A percentile compares a stretch with the other conserved stretches of the same genome.
Evolutionary conservation across 306 rosid genomes (phyloP).

Genomic region (Fragaria nilgerrensis): DNA sequence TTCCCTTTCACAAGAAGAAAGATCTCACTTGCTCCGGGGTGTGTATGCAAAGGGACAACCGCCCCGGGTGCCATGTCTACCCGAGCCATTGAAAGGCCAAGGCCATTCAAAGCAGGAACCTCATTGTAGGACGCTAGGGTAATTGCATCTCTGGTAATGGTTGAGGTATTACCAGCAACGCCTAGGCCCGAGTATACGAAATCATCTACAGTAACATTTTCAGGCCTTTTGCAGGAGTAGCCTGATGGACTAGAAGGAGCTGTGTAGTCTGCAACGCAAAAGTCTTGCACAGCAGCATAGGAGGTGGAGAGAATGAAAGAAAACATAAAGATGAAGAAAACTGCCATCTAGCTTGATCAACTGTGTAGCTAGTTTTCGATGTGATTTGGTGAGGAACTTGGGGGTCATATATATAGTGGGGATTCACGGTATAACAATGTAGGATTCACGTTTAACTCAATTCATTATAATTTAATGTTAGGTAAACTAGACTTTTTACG

Average conservation of each 20-base stretch:
- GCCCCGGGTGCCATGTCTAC: constrained; percentile 48
- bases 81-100: constrained; percentile 58
- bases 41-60: constrained; percentile 62
- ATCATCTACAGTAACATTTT: constrained; percentile 42
- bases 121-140: constrained; percentile 25
- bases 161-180: constrained; percentile 53
- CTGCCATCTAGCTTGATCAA: constrained; percentile 26
- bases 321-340: constrained; percentile 28
- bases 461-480: no score
- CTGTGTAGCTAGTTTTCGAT: background rate
- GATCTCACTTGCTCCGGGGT: constrained; percentile 53
- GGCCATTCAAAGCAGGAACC: constrained; percentile 53
- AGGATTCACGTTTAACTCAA: no score
- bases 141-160: constrained; percentile 43
- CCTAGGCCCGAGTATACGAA: constrained; percentile 54
- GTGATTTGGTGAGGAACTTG: no score
- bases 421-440: no score
- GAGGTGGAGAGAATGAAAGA: constrained; percentile 36
- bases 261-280: constrained; percentile 57
- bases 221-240: constrained; percentile 54
- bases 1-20: constrained; percentile 36
- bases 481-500: no score
- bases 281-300: constrained; percentile 59
- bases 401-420: no score
- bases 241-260: constrained; percentile 54